These are phyloP conservation scores for Coemansia brasiliensis DNA, from an alignment of 192 early-diverging fungal species.

Conservation along the genomic window DNA sequence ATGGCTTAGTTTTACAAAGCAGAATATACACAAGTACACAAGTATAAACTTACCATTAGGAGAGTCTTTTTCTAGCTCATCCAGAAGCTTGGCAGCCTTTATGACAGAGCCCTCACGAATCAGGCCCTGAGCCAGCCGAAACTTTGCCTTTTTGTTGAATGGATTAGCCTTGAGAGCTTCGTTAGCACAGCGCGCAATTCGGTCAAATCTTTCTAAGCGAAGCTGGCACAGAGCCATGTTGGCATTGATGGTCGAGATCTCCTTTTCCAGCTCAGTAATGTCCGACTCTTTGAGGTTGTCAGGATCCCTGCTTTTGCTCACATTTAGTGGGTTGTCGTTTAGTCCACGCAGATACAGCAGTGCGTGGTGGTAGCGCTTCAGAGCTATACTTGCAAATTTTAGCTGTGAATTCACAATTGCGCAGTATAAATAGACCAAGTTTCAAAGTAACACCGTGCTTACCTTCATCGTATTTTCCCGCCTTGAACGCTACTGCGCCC, in stretches of 20 bases:
- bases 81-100: constrained; percentile 39
- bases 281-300: constrained; percentile 32
- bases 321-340: constrained; percentile 22
- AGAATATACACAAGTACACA: not conserved
- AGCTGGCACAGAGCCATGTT: constrained; percentile 54
- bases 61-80: constrained; percentile 36
- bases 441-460: not conserved
- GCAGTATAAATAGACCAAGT: not conserved
- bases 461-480: constrained; percentile 21
- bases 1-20: not conserved
- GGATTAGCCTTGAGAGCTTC: constrained; percentile 39
- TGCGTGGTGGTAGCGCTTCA: constrained; percentile 39
- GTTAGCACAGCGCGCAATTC: constrained; percentile 27
- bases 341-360: constrained; percentile 45
- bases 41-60: constrained; percentile 17
- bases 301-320: constrained; percentile 14
- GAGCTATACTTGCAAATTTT: constrained; percentile 17
- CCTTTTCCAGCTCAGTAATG: constrained; percentile 40
- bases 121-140: constrained; percentile 44
- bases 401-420: not conserved
- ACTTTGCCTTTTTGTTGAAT: constrained; percentile 53
- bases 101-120: constrained; percentile 31
- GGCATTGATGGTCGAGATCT: constrained; percentile 31
- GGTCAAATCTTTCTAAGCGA: constrained; percentile 18
- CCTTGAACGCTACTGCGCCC: constrained; percentile 37